Conservation (phyloP, 495 filamentous ascomycete species). For the Oidiodendron maius region DNA sequence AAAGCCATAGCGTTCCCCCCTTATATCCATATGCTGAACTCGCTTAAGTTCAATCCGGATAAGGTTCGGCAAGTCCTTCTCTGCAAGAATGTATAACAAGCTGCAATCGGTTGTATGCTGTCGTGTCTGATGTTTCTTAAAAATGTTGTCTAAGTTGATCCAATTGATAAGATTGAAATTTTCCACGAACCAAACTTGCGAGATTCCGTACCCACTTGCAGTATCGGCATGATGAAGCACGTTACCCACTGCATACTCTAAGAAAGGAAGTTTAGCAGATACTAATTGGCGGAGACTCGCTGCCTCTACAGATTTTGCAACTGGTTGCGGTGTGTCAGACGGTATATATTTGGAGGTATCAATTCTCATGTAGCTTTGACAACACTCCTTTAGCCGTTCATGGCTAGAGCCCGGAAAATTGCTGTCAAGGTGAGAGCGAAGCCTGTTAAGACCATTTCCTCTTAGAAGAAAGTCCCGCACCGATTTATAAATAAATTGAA, state of each 20-base stretch:
- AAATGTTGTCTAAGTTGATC: slow-evolving; percentile 2
- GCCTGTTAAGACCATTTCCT: slow-evolving; percentile 11
- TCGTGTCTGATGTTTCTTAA: background rate
- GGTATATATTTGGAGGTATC: slow-evolving; percentile 10
- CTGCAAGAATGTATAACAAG: slow-evolving; percentile 40
- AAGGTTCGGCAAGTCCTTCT: slow-evolving; percentile 30
- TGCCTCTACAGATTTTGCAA: background rate
- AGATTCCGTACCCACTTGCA: slow-evolving; percentile 22
- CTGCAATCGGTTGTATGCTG: slow-evolving; percentile 11
- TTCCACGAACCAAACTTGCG: slow-evolving; percentile 9
- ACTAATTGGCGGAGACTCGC: slow-evolving; percentile 14
- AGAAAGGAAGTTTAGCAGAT: slow-evolving; percentile 29
- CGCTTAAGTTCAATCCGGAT: slow-evolving; percentile 19
- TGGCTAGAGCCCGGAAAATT: slow-evolving; percentile 24
- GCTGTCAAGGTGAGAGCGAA: slow-evolving; percentile 12
- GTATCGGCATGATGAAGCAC: slow-evolving; percentile 38
- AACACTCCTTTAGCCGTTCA: slow-evolving; percentile 29
- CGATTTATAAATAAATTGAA: slow-evolving; percentile 35
- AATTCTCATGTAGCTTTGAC: slow-evolving; percentile 16
- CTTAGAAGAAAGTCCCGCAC: slow-evolving; percentile 31
- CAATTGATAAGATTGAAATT: background rate
- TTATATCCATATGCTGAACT: slow-evolving; percentile 18
- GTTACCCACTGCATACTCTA: slow-evolving; percentile 34
- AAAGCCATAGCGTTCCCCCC: slow-evolving; percentile 27
- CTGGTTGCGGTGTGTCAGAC: background rate